Evolutionary conservation across 1,139 yeast genomes (phyloP).

Genomic region (Saccharomycopsis crataegensis): DNA sequence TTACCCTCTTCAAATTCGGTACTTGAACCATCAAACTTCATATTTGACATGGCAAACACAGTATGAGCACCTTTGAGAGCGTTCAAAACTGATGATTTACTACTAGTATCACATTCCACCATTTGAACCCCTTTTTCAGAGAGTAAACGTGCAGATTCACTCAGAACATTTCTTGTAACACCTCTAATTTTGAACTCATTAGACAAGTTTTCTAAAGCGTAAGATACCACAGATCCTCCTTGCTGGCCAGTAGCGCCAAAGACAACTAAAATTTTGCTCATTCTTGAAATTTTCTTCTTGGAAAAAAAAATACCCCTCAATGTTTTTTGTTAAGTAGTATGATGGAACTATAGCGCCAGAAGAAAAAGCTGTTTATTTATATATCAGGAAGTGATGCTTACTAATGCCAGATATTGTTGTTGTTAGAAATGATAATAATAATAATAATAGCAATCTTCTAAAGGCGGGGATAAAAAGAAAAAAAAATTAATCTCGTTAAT

Average conservation of each 20-base stretch:
- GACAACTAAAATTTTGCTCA: constrained; percentile 5
- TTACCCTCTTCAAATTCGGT: background rate
- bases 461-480: too few relatives aligned
- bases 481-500: too few relatives aligned
- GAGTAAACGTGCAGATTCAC: background rate
- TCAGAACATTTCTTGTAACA: background rate
- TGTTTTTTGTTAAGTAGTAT: too few relatives aligned
- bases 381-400: too few relatives aligned
- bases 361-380: too few relatives aligned
- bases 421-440: too few relatives aligned
- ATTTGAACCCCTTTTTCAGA: background rate
- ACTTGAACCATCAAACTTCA: background rate
- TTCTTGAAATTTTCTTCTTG: background rate
- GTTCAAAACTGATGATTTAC: background rate
- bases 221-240: constrained; percentile 2
- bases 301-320: background rate
- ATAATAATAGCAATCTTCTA: too few relatives aligned
- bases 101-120: background rate
- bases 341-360: too few relatives aligned
- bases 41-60: background rate
- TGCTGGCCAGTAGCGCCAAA: constrained; percentile 7
- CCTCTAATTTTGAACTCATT: background rate
- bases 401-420: too few relatives aligned
- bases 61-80: constrained; percentile 4
- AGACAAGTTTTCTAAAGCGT: background rate